Conservation (phyloP, 768 basidiomycete species). For the Dictyophora rubrovolvata region DNA sequence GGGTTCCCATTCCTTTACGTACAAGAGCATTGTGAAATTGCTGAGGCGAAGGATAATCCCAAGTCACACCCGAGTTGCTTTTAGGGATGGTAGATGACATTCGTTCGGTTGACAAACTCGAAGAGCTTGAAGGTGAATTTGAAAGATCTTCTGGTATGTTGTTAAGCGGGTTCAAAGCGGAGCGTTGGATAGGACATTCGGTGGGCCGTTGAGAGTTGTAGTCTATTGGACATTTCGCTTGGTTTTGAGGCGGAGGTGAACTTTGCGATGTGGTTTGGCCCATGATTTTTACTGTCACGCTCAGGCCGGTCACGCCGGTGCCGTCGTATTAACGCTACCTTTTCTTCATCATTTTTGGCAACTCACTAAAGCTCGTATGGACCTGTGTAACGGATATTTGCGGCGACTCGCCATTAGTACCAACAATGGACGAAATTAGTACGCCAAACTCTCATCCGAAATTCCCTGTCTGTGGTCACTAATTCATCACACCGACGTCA, state of each 20-base stretch:
- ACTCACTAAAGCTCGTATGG: no score
- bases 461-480: no score
- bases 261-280: neutral
- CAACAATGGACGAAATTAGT: no score
- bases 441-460: no score
- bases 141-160: slow-evolving; percentile 75
- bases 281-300: neutral
- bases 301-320: no score
- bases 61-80: slow-evolving; percentile 31
- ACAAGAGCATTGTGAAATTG: slow-evolving; percentile 97
- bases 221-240: slow-evolving; percentile 54
- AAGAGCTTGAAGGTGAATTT: slow-evolving; percentile 50
- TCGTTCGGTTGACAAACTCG: slow-evolving; percentile 61
- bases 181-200: slow-evolving; percentile 29
- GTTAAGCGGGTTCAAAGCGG: slow-evolving; percentile 57
- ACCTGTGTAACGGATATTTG: no score
- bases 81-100: slow-evolving; percentile 82
- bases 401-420: no score
- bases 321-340: no score
- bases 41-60: slow-evolving; percentile 97
- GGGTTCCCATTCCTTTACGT: slow-evolving; percentile 94
- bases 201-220: slow-evolving; percentile 28
- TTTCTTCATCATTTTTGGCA: neutral
- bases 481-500: no score
- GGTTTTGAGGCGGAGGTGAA: slow-evolving; percentile 8